Percentiles rank a stretch among this genome's conserved stretches.
Conservation (phyloP, 345 rosid species). For the Populus tremula region DNA sequence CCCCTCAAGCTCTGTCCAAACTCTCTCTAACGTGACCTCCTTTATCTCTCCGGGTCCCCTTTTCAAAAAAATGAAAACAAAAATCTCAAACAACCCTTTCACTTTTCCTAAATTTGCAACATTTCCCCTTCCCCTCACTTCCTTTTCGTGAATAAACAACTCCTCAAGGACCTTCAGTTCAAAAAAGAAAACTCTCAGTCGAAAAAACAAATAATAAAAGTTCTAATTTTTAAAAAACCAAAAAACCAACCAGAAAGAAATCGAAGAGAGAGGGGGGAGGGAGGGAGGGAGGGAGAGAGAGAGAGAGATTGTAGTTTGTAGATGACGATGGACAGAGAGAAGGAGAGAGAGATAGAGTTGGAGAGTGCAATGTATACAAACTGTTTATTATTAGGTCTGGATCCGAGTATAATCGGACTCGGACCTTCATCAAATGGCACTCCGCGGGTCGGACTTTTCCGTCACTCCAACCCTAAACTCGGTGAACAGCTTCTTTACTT, state of each 20-base stretch:
- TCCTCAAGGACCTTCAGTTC: constrained; percentile 26
- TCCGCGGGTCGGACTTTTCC: constrained; percentile 90
- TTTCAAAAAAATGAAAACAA: background rate
- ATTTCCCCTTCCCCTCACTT: background rate
- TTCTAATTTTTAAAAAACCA: background rate
- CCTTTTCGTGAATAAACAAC: constrained; percentile 15
- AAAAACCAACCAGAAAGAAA: background rate
- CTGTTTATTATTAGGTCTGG: constrained; percentile 89
- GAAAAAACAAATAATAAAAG: background rate
- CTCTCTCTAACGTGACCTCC: constrained; percentile 3
- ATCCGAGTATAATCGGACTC: constrained; percentile 84
- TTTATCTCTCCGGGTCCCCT: constrained; percentile 9
- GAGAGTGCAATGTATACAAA: constrained; percentile 99
- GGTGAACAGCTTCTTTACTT: constrained; percentile 99
- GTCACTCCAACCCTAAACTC: constrained; percentile 98
- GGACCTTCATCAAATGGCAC: constrained; percentile 73
- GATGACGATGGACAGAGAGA: constrained; percentile 99
- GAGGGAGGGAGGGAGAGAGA: constrained; percentile 58
- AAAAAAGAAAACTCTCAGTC: constrained; percentile 9
- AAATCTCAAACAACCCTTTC: background rate
- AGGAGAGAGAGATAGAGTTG: constrained; percentile 97
- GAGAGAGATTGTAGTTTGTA: constrained; percentile 50
- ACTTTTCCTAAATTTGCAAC: background rate
- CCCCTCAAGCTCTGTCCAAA: background rate
- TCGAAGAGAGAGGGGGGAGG: background rate